Percentiles rank a stretch among this genome's conserved stretches.
phyloP scores from a whole-genome alignment of 176 grass and related monocot species.

The Oryza officinalis region DNA sequence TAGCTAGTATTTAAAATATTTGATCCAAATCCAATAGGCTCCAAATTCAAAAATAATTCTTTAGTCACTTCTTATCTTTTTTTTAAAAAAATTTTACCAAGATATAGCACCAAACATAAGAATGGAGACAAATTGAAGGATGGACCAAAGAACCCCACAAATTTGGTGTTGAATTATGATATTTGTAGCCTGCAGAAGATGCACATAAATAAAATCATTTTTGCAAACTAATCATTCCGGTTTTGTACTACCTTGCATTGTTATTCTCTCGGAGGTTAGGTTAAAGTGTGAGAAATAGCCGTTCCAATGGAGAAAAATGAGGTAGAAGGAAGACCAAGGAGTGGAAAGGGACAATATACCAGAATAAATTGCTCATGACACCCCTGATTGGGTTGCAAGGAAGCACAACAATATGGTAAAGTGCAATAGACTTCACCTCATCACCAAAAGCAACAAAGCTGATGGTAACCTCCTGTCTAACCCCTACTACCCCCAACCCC shows the following conservation, averaged over 20 bases:
- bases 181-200: neutral
- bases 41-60: neutral
- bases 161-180: neutral
- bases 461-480: constrained; percentile 48
- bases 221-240: neutral
- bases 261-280: constrained; percentile 32
- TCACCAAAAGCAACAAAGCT: constrained; percentile 58
- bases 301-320: constrained; percentile 29
- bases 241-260: constrained; percentile 23
- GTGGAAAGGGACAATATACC: constrained; percentile 73
- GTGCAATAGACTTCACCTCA: constrained; percentile 57
- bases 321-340: constrained; percentile 44
- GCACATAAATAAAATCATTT: neutral
- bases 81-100: neutral
- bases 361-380: constrained; percentile 41
- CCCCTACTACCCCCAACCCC: neutral
- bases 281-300: constrained; percentile 38
- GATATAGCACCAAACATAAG: constrained; percentile 18
- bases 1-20: neutral
- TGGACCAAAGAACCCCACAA: neutral
- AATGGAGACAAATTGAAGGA: constrained; percentile 1
- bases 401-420: constrained; percentile 39
- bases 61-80: neutral
- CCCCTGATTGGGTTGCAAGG: constrained; percentile 46
- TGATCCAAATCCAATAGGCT: neutral